Evolutionary conservation across 176 grass and related monocot species (phyloP), one percentile per base, ranked within the genome.

Genomic region (Juncus effusus): DNA sequence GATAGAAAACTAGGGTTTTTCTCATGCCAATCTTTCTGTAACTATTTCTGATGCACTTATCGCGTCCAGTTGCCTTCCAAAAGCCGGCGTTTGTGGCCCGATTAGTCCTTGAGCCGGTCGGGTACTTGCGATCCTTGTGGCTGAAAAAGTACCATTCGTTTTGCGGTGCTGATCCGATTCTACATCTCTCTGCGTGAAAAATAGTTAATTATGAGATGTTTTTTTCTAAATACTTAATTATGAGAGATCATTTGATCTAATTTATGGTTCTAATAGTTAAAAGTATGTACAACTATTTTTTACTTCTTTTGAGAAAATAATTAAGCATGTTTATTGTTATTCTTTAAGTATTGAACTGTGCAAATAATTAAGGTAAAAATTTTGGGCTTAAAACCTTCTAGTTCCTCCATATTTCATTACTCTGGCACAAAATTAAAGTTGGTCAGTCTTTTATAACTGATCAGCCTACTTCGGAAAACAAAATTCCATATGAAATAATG

Each of bases 121-220:
- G 93, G 60, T 97, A 97, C 93, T 97, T 97, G 47, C 93, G 84
- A 60, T 97, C 93, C 64, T 97, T 97, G 85, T 97, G 93, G 85
- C 93, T 97, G 78, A 97, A 97, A 75, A 97, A 97, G 82, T 97
- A 97, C 93, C 93, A 97, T 56, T 97, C 93, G 13, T 93, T 93
- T 78, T 99, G 94, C 38, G 85, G 78, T 14, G 94, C 70, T 50
- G 89, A 87, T 61, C 94, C 94, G 10, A 99, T 99, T 52, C 80
- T 75, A 66, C 94, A 99, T 19, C 89, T 84, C 76, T 99, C 94
- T 99, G 77, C 67, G 28, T 50, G 3, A 58, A 36, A 13, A 13
- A 2, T 16, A 14, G 35, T 7, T 13, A 28, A 10, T 70, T 10
- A 51, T 9, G 15, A 10, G n/a, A 44, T 47, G 44, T 47, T 6